A percentile compares a stretch with the other conserved stretches of the same genome.
Conservation (phyloP, 192 early-diverging fungal genomes). For the Coemansia sp. region DNA sequence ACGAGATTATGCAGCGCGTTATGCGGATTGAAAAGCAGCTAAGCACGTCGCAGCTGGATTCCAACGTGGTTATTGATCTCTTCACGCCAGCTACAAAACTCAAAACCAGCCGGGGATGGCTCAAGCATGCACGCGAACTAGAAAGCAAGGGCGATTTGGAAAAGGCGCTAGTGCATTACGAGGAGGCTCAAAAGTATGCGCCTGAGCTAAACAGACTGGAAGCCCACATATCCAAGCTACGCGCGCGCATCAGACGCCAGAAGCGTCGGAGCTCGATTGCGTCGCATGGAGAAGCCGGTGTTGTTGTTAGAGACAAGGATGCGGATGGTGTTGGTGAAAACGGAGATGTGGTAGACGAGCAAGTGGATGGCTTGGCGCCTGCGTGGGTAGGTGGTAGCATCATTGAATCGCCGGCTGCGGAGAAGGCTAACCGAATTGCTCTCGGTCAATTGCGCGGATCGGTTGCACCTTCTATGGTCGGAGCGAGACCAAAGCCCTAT, state of each 20-base stretch:
- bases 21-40: slow-evolving; percentile 49
- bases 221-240: slow-evolving; percentile 44
- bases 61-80: slow-evolving; percentile 40
- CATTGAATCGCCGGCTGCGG: slow-evolving; percentile 45
- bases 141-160: slow-evolving; percentile 49
- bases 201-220: slow-evolving; percentile 49
- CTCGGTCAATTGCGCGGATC: too few species aligned
- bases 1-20: slow-evolving; percentile 44
- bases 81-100: slow-evolving; percentile 57
- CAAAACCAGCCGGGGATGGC: slow-evolving; percentile 54
- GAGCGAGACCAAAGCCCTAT: neutral
- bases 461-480: neutral
- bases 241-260: slow-evolving; percentile 17
- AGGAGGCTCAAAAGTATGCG: slow-evolving; percentile 46
- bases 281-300: slow-evolving; percentile 26
- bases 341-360: neutral
- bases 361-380: slow-evolving; percentile 17
- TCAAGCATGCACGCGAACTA: slow-evolving; percentile 49
- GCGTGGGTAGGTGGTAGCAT: slow-evolving; percentile 39
- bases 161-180: slow-evolving; percentile 50
- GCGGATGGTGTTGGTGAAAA: neutral
- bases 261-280: slow-evolving; percentile 38
- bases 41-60: slow-evolving; percentile 16
- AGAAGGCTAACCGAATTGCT: too few species aligned
- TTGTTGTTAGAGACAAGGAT: slow-evolving; percentile 9